Evolutionary conservation across 352 stramenopile species (phyloP), one percentile per base, ranked within the genome.

Genomic region (Phytophthora chlamydospora): DNA sequence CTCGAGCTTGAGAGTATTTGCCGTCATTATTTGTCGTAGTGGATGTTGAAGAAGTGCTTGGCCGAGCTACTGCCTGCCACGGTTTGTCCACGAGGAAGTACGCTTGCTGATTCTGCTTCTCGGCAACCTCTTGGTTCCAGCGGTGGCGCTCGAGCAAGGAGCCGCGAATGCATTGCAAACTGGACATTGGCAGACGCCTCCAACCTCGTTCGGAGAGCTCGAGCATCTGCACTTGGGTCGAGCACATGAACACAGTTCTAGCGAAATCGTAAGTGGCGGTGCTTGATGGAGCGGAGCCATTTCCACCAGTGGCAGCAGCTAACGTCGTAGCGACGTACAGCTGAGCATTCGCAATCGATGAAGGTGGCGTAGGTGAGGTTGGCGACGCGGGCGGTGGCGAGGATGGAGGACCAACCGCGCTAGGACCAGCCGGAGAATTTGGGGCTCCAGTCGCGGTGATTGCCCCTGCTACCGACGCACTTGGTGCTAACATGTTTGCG

Each of bases 161-260:
- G n/a, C 68, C 76, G 8, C 69, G 72, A n/a, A 89, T 76, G 35
- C 58, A 71, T 3, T 70, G 62, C 11, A 90, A 45, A 61, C 75
- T 85, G 7, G 63, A 58, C 1, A 76, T 51, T 5, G 68, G 69
- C 3, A 92, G 64, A 0, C 83, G 69, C 10, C 78, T 70, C 83
- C 83, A 92, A 0, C 78, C 80, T n/a, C 73, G 71, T 48, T 90
- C 83, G 0, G 76, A 80, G 2, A 92, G 68, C 40, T 92, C 83
- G 7, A 92, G 54, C 50, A 88, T 75, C 50, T 83, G 68, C 12
- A 88, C 78, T 10, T 60, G 75, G 8, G 77, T 84, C 43, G 62
- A 79, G 51, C 80, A 87, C 78, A 90, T 87, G 58, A 78, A 90
- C 1, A 88, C 68, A 0, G 78, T 86, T 16, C 58, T 58, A 1